Conservation (phyloP, 2,329 filamentous ascomycete genomes). For the Ophiostoma angusticollis region DNA sequence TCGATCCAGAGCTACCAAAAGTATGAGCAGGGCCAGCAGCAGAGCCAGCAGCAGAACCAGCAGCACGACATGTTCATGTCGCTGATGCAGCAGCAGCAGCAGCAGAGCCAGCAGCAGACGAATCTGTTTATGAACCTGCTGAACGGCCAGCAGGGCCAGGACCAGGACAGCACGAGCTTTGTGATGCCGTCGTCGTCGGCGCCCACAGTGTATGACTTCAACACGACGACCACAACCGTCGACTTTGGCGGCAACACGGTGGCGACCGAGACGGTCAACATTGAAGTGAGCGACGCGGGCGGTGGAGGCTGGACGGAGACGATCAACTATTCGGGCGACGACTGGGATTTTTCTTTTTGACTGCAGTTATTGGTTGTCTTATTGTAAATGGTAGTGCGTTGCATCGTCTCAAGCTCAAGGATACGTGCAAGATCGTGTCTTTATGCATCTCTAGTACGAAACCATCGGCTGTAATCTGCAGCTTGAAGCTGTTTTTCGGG, state of each 20-base stretch:
- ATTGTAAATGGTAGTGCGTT: too few species aligned
- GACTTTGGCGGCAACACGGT: background rate
- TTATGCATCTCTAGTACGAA: too few species aligned
- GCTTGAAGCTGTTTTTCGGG: too few species aligned
- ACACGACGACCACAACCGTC: background rate
- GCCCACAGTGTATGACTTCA: background rate
- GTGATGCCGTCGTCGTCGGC: background rate
- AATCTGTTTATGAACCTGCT: background rate
- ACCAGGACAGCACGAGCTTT: background rate
- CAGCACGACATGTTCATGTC: background rate
- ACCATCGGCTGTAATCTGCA: too few species aligned
- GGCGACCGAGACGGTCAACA: background rate
- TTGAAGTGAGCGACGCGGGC: background rate
- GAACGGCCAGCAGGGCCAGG: conserved; percentile 5
- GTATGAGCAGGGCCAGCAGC: background rate
- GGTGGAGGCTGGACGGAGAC: conserved; percentile 6
- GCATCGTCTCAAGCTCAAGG: too few species aligned
- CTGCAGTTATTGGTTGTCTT: background rate
- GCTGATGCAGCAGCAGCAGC: conserved; percentile 4
- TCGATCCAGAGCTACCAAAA: background rate
- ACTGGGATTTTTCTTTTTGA: conserved; percentile 8
- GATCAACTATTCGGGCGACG: conserved; percentile 13
- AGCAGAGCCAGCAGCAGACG: conserved; percentile 3
- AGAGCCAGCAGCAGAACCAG: conserved; percentile 6
- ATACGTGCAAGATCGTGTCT: too few species aligned